A percentile compares a stretch with the other conserved stretches of the same genome.
Conservation (phyloP, 805 yeast species). For the Metschnikowia amazonensis region DNA sequence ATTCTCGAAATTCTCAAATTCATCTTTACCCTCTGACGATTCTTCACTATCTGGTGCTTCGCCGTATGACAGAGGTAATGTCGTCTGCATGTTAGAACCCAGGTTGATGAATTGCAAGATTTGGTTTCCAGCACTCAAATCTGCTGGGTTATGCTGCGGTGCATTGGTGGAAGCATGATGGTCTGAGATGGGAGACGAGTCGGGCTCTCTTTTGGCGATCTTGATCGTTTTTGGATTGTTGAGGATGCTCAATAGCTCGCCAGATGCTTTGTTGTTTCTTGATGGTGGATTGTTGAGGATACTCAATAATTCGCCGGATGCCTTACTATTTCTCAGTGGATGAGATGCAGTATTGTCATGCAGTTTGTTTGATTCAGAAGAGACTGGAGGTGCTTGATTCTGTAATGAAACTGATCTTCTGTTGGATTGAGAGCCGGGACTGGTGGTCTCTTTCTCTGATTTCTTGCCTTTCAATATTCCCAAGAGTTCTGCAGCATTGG, state of each 20-base stretch:
- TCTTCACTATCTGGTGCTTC: background rate
- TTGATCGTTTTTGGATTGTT: background rate
- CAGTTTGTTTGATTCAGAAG: background rate
- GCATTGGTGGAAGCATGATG: background rate
- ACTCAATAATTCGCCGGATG: background rate
- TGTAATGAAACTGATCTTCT: background rate
- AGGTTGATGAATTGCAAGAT: constrained; percentile 16
- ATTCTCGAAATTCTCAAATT: constrained; percentile 33
- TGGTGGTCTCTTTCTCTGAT: background rate
- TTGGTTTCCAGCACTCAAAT: constrained; percentile 21
- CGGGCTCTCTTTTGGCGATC: constrained; percentile 3
- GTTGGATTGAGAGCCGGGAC: background rate
- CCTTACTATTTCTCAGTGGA: background rate
- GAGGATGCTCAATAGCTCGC: constrained; percentile 3
- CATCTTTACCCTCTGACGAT: constrained; percentile 5
- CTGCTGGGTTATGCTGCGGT: constrained; percentile 8
- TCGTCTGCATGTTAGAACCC: constrained; percentile 5
- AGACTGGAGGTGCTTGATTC: background rate
- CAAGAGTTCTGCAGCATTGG: constrained; percentile 16
- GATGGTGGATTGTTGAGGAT: background rate
- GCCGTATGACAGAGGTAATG: background rate
- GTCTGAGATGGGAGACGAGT: background rate
- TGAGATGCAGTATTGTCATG: background rate
- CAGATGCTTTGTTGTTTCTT: constrained; percentile 1
- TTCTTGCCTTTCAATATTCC: constrained; percentile 15